These are phyloP conservation scores for Candida odintsovae DNA, from an alignment of 805 yeast genomes.

Conservation along the genomic window DNA sequence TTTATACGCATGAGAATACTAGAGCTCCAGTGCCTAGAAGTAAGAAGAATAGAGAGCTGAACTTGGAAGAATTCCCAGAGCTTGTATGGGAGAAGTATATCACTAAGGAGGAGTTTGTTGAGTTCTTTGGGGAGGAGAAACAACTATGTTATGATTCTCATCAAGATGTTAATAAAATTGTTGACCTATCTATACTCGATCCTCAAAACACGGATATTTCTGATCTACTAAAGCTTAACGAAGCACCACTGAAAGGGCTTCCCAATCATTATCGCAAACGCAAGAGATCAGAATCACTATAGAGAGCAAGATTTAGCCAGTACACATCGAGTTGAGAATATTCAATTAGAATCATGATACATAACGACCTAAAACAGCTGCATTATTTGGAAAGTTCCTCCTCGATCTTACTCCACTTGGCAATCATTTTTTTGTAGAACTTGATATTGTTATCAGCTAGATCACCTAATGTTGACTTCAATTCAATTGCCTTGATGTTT, in stretches of 20 bases:
- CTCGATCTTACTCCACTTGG: constrained; percentile 64
- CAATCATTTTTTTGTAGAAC: constrained; percentile 63
- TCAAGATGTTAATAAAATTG: constrained; percentile 11
- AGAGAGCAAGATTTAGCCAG: background rate
- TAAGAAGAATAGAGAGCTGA: constrained; percentile 63
- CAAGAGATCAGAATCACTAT: background rate
- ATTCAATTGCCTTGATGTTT: constrained; percentile 68
- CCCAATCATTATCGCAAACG: constrained; percentile 1
- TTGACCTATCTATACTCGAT: constrained; percentile 14
- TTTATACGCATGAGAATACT: constrained; percentile 80
- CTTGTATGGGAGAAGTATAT: constrained; percentile 53
- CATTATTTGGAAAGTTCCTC: constrained; percentile 22
- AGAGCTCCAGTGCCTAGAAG: constrained; percentile 77
- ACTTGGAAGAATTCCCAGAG: constrained; percentile 50
- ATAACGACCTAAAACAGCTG: background rate
- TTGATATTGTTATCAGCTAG: constrained; percentile 72
- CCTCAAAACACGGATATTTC: constrained; percentile 15
- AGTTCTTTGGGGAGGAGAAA: constrained; percentile 30
- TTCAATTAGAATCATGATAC: background rate
- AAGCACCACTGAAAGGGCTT: background rate
- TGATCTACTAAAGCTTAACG: constrained; percentile 12
- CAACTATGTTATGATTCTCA: constrained; percentile 8
- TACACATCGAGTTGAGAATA: background rate
- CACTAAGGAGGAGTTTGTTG: constrained; percentile 41
- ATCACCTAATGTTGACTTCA: constrained; percentile 63